phyloP scores from a whole-genome alignment of 768 basidiomycete genomes.

The Collybiopsis luxurians region DNA sequence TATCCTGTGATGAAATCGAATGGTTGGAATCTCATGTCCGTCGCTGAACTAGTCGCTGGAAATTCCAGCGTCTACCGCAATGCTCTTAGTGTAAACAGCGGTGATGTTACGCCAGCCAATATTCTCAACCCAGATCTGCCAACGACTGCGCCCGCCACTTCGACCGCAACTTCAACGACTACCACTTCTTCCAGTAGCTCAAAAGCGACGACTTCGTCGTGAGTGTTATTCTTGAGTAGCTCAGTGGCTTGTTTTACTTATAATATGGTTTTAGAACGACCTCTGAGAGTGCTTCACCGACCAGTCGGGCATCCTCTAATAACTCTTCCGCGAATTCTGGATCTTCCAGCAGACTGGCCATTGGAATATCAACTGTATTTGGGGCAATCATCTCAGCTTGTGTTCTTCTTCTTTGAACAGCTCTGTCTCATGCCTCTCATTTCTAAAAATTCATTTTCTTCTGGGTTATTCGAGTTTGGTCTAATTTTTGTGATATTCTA shows the following conservation, averaged over 20 bases:
- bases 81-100: background rate
- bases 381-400: background rate
- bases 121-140: background rate
- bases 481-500: no score
- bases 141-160: background rate
- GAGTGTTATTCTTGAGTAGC: background rate
- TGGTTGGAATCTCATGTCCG: conserved; percentile 68
- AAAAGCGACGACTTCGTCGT: background rate
- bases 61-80: conserved; percentile 1
- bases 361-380: background rate
- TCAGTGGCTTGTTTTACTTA: background rate
- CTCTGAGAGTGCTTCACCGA: background rate
- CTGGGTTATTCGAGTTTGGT: no score
- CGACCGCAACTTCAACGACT: background rate
- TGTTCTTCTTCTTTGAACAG: background rate
- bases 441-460: no score
- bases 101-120: background rate
- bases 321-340: background rate
- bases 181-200: background rate
- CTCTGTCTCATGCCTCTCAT: no score
- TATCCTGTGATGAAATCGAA: conserved; percentile 62
- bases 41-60: conserved; percentile 40
- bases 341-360: background rate
- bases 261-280: no score
- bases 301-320: background rate